Base-by-base conservation (phyloP, 2,329 filamentous ascomycete species). In the Neofusicoccum sp. region DNA sequence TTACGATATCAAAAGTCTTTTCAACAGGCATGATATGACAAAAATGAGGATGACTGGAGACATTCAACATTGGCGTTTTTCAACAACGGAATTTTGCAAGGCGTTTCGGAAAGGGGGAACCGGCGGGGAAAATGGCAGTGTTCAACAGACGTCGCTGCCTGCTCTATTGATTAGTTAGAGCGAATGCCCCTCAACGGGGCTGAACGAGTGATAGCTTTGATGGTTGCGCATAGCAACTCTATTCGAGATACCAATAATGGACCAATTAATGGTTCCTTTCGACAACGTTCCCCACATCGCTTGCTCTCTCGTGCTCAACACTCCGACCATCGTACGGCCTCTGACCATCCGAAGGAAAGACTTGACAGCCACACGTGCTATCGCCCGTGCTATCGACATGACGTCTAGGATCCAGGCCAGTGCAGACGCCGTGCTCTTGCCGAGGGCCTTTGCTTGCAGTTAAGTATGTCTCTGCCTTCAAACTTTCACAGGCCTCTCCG, bases 1-100 rank as follows among this genome's bases (percentile, higher is more conserved):
- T 61, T 56, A 61, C 43, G 59, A 61, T 61, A 61, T 60, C 59
- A 61, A 61, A 61, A 61, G 59, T 57, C 59, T 61, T 61, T 61
- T 61, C 51, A 56, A 61, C 58, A 61, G 58, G 51, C 59, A 61
- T 61, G 59, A 61, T 57, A 61, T 51, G 59, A n/a, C n/a, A n/a
- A n/a, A 54, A 31, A 11, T 26, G 51, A 43, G 49, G 43, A 33
- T 36, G 43, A 45, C 31, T 26, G 53, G 41, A 44, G 33, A 43
- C 45, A 48, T 61, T 61, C 49, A 61, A 61, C 59, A 61, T 61
- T 16, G 59, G 59, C 59, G 59, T 61, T 61, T 61, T 57, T 48
- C 45, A 48, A 56, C 59, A 51, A 48, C 12, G 34, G 51, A 57
- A 40, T 45, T 36, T 54, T 54, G 59, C 43, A 48, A 7, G 59